Conservation (phyloP, 768 basidiomycete genomes). For the Mycena haematopus region DNA sequence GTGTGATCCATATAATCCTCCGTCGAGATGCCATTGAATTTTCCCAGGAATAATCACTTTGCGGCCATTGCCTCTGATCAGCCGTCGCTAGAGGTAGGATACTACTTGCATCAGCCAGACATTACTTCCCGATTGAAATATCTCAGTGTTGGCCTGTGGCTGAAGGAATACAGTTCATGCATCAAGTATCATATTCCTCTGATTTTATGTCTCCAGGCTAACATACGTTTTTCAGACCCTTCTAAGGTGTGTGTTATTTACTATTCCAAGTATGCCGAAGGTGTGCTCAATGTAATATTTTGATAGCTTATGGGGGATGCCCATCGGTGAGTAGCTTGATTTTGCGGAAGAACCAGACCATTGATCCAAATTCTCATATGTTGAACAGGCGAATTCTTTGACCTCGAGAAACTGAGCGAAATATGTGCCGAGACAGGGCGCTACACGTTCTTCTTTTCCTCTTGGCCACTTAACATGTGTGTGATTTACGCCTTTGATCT, state of each 20-base stretch:
- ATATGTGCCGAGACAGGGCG: conserved; percentile 61
- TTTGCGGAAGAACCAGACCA: neutral
- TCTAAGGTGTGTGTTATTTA: conserved; percentile 56
- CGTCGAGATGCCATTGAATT: conserved; percentile 8
- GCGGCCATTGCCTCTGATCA: conserved; percentile 73
- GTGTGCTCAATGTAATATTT: neutral
- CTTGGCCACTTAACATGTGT: conserved; percentile 77
- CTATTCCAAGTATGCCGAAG: neutral
- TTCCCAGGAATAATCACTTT: conserved; percentile 74
- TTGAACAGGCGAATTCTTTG: conserved; percentile 68
- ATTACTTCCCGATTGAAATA: conserved; percentile 15
- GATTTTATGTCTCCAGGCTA: conserved; percentile 10
- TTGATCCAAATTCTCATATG: neutral
- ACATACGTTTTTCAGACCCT: conserved; percentile 50
- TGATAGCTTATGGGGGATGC: conserved; percentile 73
- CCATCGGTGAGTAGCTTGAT: conserved; percentile 54
- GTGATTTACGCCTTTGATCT: conserved; percentile 30
- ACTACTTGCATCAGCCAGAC: conserved; percentile 8
- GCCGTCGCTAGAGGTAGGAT: conserved; percentile 63
- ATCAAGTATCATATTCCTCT: conserved; percentile 53
- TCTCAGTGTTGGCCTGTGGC: conserved; percentile 62
- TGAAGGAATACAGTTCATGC: conserved; percentile 51
- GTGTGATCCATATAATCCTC: conserved; percentile 40
- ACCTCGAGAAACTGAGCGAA: conserved; percentile 66
- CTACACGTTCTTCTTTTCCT: conserved; percentile 80